Percentiles rank a stretch among this genome's conserved stretches.
Conservation (phyloP, 2,329 filamentous ascomycete genomes). For the Arthrobotrys iridis region DNA sequence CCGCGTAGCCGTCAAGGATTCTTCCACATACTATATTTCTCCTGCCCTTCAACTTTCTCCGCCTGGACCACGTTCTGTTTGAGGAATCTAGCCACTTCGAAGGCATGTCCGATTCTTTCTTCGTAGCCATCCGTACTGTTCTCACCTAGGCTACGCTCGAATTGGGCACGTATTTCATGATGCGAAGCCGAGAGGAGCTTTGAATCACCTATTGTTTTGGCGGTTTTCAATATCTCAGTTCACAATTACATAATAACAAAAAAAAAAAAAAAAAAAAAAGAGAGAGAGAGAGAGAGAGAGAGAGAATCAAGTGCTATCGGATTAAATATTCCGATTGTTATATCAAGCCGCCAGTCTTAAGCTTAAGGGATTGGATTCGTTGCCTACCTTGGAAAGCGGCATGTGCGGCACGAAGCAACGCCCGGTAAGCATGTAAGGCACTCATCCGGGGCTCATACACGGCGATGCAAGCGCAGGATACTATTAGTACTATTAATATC, state of each 20-base stretch:
- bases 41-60: conserved; percentile 64
- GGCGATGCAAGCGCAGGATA: background rate
- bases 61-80: conserved; percentile 90
- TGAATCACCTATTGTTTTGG: conserved; percentile 71
- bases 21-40: conserved; percentile 70
- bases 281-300: too few species aligned
- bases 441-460: conserved; percentile 10
- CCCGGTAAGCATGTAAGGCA: conserved; percentile 79
- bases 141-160: conserved; percentile 73
- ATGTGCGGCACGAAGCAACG: conserved; percentile 80
- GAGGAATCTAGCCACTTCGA: conserved; percentile 82
- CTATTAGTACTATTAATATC: too few species aligned
- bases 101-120: conserved; percentile 73
- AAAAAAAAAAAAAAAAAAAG: background rate
- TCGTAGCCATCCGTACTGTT: conserved; percentile 67
- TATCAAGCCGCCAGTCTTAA: too few species aligned
- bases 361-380: too few species aligned
- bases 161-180: conserved; percentile 75
- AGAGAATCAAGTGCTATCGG: too few species aligned
- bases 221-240: background rate
- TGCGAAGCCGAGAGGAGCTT: conserved; percentile 76
- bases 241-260: background rate
- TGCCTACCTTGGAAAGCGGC: conserved; percentile 83
- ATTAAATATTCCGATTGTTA: too few species aligned
- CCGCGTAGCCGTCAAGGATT: too few species aligned